Conservation (phyloP, 2,329 filamentous ascomycete genomes). For the Aspergillus quadricinctus region DNA sequence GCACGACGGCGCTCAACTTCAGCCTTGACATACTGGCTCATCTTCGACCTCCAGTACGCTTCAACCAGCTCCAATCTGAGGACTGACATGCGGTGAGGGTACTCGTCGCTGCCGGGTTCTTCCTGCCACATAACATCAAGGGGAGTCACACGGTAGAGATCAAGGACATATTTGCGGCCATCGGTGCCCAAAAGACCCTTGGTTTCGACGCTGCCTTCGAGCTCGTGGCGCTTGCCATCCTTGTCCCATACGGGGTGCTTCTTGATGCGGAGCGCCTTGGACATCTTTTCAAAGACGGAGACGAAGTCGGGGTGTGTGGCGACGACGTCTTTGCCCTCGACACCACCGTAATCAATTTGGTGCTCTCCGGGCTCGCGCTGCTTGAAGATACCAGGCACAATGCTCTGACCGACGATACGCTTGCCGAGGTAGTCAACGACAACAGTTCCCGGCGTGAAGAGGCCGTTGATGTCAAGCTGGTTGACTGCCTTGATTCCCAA, state of each 20-base stretch:
- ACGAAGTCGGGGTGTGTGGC: conserved; percentile 85
- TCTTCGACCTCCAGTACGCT: conserved; percentile 74
- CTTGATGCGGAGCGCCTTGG: conserved; percentile 86
- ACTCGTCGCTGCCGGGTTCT: conserved; percentile 59
- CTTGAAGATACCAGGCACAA: conserved; percentile 98
- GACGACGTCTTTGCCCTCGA: conserved; percentile 93
- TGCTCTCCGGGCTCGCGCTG: conserved; percentile 96
- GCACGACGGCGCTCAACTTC: conserved; percentile 64
- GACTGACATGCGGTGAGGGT: conserved; percentile 95
- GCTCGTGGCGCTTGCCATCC: conserved; percentile 79
- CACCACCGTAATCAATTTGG: conserved; percentile 97
- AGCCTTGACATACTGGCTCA: conserved; percentile 80
- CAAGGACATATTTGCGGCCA: conserved; percentile 93
- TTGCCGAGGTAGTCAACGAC: conserved; percentile 97
- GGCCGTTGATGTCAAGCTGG: conserved; percentile 88
- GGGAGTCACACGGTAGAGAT: conserved; percentile 90
- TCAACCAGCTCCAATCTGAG: conserved; percentile 87
- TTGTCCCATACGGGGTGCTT: conserved; percentile 98
- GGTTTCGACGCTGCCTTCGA: conserved; percentile 95
- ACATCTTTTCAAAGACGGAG: conserved; percentile 81
- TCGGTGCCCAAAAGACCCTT: conserved; percentile 97
- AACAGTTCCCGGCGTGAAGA: conserved; percentile 93
- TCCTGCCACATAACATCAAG: conserved; percentile 90
- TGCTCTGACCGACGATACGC: conserved; percentile 94
- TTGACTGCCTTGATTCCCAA: conserved; percentile 92